Conservation (phyloP, 202 grass and related monocot genomes). For the Carex arenaria region DNA sequence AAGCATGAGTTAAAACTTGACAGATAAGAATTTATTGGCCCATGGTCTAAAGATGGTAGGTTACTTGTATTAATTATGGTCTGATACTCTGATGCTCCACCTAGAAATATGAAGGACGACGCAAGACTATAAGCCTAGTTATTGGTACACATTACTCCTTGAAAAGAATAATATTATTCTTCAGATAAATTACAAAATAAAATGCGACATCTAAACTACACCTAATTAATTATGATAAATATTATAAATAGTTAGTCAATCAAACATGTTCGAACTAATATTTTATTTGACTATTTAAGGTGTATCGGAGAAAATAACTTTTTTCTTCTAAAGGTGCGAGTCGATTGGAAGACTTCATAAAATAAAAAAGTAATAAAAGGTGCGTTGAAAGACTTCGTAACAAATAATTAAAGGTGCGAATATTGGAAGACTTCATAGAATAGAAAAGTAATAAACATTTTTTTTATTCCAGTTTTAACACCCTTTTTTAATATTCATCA, state of each 20-base stretch:
- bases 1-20: not conserved
- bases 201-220: not conserved
- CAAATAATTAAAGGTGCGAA: too few species aligned
- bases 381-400: not conserved
- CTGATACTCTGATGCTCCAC: too few species aligned
- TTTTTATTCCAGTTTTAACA: not conserved
- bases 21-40: not conserved
- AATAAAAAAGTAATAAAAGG: not conserved
- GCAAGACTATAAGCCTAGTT: not conserved
- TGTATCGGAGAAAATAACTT: not conserved
- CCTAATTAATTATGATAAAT: not conserved
- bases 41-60: not conserved
- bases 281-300: not conserved
- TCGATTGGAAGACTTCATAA: not conserved
- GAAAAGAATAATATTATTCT: not conserved
- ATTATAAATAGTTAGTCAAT: not conserved
- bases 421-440: not conserved
- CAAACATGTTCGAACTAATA: not conserved
- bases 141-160: not conserved
- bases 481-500: too few species aligned
- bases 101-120: not conserved
- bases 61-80: not conserved
- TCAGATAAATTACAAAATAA: not conserved
- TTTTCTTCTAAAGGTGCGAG: not conserved
- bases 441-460: not conserved